A percentile compares a stretch with the other conserved stretches of the same genome.
Conservation (phyloP, 495 filamentous ascomycete species). For the Xylaria grammica region DNA sequence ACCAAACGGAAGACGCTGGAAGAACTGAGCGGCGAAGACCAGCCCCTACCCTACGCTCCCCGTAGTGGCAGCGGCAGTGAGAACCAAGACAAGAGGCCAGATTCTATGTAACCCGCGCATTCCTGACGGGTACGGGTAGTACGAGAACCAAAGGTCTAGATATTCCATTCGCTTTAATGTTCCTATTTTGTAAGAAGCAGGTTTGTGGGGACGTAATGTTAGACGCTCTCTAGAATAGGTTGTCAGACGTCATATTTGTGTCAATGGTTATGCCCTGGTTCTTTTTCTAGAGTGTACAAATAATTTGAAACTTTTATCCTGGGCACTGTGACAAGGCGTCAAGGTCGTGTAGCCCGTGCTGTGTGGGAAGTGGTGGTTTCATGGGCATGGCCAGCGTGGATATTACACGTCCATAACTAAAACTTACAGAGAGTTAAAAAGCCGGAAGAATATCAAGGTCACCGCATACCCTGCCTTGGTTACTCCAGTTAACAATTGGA, state of each 20-base stretch:
- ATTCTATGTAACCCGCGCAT: constrained; percentile 25
- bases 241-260: not conserved
- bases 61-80: constrained; percentile 13
- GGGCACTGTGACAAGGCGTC: not conserved
- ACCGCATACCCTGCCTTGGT: too few species aligned
- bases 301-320: not conserved
- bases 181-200: not conserved
- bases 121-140: not conserved
- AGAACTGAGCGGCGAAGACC: constrained; percentile 59
- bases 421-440: too few species aligned
- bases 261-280: constrained; percentile 11
- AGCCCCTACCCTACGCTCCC: constrained; percentile 21
- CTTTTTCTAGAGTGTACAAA: not conserved
- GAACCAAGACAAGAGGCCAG: constrained; percentile 27
- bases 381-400: too few species aligned
- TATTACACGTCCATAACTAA: too few species aligned
- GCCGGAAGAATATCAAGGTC: too few species aligned
- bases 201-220: constrained; percentile 8
- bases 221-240: not conserved
- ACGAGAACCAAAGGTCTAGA: not conserved
- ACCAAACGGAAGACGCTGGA: constrained; percentile 75
- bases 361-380: not conserved
- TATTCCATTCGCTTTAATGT: not conserved
- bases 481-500: not conserved
- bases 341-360: too few species aligned